A percentile compares a stretch with the other conserved stretches of the same genome.
Evolutionary conservation across 2,329 filamentous ascomycete genomes (phyloP).

Genomic region (Didymella arachidicola): DNA sequence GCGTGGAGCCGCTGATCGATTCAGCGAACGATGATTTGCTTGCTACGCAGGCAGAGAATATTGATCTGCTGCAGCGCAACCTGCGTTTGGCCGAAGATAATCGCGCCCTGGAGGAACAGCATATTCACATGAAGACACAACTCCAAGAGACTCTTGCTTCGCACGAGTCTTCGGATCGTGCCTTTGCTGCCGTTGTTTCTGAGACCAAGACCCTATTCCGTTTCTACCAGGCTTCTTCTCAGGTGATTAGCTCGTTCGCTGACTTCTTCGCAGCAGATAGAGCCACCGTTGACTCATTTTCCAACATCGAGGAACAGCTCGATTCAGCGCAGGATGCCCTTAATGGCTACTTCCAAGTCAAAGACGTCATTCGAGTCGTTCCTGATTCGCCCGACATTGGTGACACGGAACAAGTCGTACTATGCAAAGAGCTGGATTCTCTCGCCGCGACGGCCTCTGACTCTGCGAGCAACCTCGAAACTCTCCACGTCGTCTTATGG

Average conservation of each 20-base stretch:
- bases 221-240: conserved; percentile 2
- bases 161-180: background rate
- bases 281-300: background rate
- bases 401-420: conserved; percentile 1
- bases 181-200: conserved; percentile 3
- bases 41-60: background rate
- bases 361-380: conserved; percentile 3
- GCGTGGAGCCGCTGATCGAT: background rate
- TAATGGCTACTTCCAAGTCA: background rate
- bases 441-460: conserved; percentile 2
- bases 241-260: background rate
- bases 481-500: conserved; percentile 5
- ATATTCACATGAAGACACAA: conserved; percentile 1
- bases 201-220: conserved; percentile 14
- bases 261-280: background rate
- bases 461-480: conserved; percentile 5
- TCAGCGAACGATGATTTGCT: background rate
- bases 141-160: background rate
- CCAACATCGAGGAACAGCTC: background rate
- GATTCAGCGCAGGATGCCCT: conserved; percentile 9
- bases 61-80: background rate
- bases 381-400: background rate
- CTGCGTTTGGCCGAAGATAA: conserved; percentile 1
- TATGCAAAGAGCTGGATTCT: conserved; percentile 9
- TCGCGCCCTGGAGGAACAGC: conserved; percentile 5